Evolutionary conservation across 1,284 basidiomycete species (phyloP), one percentile per base, ranked within the genome.

Genomic region (Ceratobasidium sp.): DNA sequence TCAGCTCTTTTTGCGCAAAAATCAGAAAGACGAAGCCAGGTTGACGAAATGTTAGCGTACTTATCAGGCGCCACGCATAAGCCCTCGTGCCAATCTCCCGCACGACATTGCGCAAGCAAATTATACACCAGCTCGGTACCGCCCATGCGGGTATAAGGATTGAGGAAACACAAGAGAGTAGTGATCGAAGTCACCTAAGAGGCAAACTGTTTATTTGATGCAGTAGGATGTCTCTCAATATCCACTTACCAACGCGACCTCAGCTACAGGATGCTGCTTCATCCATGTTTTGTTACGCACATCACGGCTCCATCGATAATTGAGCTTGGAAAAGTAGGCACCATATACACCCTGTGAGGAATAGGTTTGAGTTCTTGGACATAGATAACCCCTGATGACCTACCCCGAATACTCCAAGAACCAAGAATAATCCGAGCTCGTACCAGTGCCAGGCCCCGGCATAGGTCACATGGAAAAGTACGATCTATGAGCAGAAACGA

Each of bases 61-160:
- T 17, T 46, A 20, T 66, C 93, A 86, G 33, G 89, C 80, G 80
- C 91, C 87, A 87, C 96, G 81, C 89, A 99, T 9, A 98, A 87
- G 0, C 92, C 91, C 3, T 88, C 90, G 76, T 93, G 89, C 3
- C 87, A 86, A 80, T 91, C 89, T 3, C 84, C 81, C 71, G 89
- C 84, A 26, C 87, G 88, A 82, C 96, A 98, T 84, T 64, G 95
- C 10, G 93, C 89, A 82, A 98, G 97, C n/a, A 97, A 90, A 78
- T 93, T 94, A 84, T 92, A 94, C 75, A 99, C 94, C 20, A 99
- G 91, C 83, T 99, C 96, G 12, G 97, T 97, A 1, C 97, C 97
- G 62, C 96, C 94, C 93, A 98, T 96, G 44, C 94, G 91, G 5
- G 95, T 94, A 83, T 93, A 98, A 0, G 94, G 93, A 84, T 98